Evolutionary conservation across 1,139 yeast species (phyloP).

Genomic region (Sugiyamaella neomexicana): DNA sequence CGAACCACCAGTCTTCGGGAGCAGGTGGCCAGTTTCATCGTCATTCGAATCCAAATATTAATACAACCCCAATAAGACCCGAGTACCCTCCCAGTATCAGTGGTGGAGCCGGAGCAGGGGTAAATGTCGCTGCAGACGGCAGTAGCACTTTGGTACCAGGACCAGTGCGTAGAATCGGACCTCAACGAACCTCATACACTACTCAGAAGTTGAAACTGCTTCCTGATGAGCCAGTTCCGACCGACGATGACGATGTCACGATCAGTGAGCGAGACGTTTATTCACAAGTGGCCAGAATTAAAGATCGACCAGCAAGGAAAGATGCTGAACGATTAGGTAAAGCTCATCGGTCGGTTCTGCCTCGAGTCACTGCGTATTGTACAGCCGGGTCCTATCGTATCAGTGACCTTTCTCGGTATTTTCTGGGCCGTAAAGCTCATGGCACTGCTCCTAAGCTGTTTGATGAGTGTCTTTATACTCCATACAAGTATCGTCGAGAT

Average conservation of each 20-base stretch:
- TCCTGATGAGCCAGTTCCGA: slow-evolving; percentile 72
- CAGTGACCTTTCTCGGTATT: slow-evolving; percentile 83
- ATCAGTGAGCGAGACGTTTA: slow-evolving; percentile 59
- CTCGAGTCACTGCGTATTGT: slow-evolving; percentile 94
- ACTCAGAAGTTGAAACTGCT: slow-evolving; percentile 81
- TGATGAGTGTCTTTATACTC: slow-evolving; percentile 92
- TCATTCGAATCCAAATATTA: slow-evolving; percentile 8
- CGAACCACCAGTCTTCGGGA: slow-evolving; percentile 1
- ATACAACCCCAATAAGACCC: slow-evolving; percentile 3
- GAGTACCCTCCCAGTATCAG: slow-evolving; percentile 5
- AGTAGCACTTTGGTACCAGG: not conserved
- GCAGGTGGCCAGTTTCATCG: slow-evolving; percentile 10
- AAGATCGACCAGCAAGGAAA: slow-evolving; percentile 86
- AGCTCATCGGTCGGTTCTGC: slow-evolving; percentile 62
- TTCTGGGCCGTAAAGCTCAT: slow-evolving; percentile 69
- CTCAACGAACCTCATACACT: slow-evolving; percentile 85
- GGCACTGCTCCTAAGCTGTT: slow-evolving; percentile 79
- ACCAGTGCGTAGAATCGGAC: slow-evolving; percentile 53
- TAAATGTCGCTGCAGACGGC: not conserved
- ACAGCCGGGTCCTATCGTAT: slow-evolving; percentile 90
- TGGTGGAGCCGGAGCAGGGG: slow-evolving; percentile 1
- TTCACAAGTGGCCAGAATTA: slow-evolving; percentile 79
- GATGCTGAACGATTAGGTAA: slow-evolving; percentile 95
- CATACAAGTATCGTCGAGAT: slow-evolving; percentile 72
- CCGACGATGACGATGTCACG: slow-evolving; percentile 39